Evolutionary conservation across 306 rosid species (phyloP).

Genomic region (Cucurbita maxima): DNA sequence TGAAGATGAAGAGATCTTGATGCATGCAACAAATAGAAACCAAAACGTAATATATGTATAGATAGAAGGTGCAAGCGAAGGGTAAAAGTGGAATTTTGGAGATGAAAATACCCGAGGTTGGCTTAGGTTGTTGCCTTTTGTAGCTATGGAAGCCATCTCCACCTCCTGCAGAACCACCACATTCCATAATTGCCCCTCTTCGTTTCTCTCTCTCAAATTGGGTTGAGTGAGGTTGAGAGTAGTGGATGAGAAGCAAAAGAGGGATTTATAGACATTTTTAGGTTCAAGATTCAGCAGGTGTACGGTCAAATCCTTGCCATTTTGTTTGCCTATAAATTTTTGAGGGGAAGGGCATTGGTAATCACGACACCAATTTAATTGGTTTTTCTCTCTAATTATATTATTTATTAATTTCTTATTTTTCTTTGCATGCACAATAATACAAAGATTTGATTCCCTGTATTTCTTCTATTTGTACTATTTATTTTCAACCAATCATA

Average conservation of each 20-base stretch:
- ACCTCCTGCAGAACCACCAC: not conserved
- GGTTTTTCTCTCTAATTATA: not conserved
- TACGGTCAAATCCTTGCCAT: too few species aligned
- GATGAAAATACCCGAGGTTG: not conserved
- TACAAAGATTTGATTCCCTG: not conserved
- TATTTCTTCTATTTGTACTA: not conserved
- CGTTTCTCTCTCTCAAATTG: not conserved
- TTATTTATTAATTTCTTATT: too few species aligned
- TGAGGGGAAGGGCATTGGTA: not conserved
- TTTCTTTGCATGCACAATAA: not conserved
- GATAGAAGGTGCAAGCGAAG: too few species aligned
- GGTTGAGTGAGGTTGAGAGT: not conserved
- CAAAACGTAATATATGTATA: too few species aligned
- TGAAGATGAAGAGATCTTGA: too few species aligned
- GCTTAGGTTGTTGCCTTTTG: not conserved
- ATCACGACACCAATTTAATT: not conserved
- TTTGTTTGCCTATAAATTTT: too few species aligned
- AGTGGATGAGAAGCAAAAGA: not conserved
- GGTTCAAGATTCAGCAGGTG: too few species aligned
- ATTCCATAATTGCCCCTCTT: not conserved
- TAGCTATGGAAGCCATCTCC: constrained; percentile 7
- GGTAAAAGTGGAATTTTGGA: not conserved
- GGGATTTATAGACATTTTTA: not conserved
- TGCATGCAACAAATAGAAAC: too few species aligned
- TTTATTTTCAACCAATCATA: not conserved